Conservation (phyloP, 805 yeast genomes). For the Barnettozyma vustinii region DNA sequence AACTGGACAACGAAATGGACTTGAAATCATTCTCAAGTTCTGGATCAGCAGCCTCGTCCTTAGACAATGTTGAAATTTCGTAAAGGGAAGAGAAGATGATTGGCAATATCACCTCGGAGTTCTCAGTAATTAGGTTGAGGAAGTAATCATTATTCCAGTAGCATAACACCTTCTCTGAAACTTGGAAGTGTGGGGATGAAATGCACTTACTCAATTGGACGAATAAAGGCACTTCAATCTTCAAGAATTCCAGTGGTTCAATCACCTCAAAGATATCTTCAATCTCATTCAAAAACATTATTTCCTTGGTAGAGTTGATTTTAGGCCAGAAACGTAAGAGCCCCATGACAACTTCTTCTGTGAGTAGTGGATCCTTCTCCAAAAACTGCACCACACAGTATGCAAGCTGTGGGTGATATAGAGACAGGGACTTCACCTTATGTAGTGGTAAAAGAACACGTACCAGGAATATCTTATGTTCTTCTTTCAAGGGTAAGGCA, state of each 20-base stretch:
- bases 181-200: slow-evolving; percentile 94
- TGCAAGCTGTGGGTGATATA: slow-evolving; percentile 95
- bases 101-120: slow-evolving; percentile 88
- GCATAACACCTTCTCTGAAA: slow-evolving; percentile 88
- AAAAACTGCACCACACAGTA: slow-evolving; percentile 95
- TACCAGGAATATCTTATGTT: slow-evolving; percentile 85
- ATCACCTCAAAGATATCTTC: slow-evolving; percentile 96
- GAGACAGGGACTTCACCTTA: slow-evolving; percentile 79
- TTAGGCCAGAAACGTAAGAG: slow-evolving; percentile 95
- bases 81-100: slow-evolving; percentile 86
- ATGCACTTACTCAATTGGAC: slow-evolving; percentile 93
- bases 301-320: slow-evolving; percentile 89
- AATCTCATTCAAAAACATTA: slow-evolving; percentile 90
- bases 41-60: slow-evolving; percentile 17
- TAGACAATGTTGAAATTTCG: slow-evolving; percentile 53
- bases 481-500: slow-evolving; percentile 95
- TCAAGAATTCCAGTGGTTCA: slow-evolving; percentile 87
- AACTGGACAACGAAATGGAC: slow-evolving; percentile 6
- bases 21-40: slow-evolving; percentile 16
- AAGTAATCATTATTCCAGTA: slow-evolving; percentile 95
- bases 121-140: slow-evolving; percentile 82
- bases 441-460: slow-evolving; percentile 89
- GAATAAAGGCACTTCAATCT: slow-evolving; percentile 88
- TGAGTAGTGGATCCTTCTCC: slow-evolving; percentile 86
- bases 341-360: slow-evolving; percentile 96